Conservation (phyloP, 345 rosid species). For the Pelargonium nanum region DNA sequence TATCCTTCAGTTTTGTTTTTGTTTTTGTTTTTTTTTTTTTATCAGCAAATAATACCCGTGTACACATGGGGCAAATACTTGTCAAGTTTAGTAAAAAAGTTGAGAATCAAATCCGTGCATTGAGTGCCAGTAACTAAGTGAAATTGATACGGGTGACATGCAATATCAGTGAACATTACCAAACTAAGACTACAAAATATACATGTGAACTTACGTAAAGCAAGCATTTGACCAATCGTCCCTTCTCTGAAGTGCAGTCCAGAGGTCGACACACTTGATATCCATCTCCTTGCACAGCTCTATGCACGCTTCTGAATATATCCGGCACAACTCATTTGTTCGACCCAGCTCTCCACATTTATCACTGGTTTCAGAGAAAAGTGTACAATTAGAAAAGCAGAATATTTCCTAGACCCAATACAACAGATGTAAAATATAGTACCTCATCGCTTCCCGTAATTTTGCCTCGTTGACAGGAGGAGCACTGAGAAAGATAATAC, state of each 20-base stretch:
- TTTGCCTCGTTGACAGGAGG: conserved; percentile 73
- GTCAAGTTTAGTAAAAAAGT: no score
- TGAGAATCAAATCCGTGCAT: no score
- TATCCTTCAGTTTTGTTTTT: no score
- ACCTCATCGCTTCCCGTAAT: conserved; percentile 21
- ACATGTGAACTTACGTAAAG: conserved; percentile 59
- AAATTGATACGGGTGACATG: no score
- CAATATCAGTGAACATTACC: no score
- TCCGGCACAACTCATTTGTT: conserved; percentile 47
- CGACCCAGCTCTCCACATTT: conserved; percentile 24
- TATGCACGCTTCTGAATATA: conserved; percentile 62
- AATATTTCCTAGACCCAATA: neutral
- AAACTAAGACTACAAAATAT: neutral
- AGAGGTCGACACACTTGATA: conserved; percentile 53
- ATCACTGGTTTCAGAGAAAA: conserved; percentile 5
- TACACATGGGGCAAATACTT: no score
- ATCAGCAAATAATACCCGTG: no score
- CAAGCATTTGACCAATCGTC: conserved; percentile 54
- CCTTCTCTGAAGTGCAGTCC: conserved; percentile 49
- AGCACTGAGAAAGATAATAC: conserved; percentile 50
- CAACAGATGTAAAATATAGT: neutral
- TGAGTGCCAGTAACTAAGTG: no score
- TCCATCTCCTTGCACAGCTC: conserved; percentile 54
- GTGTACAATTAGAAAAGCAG: no score
- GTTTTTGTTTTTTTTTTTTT: no score